These are phyloP conservation scores for Oehlia diaphana DNA, from an alignment of 192 early-diverging fungal genomes.

Conservation along the genomic window DNA sequence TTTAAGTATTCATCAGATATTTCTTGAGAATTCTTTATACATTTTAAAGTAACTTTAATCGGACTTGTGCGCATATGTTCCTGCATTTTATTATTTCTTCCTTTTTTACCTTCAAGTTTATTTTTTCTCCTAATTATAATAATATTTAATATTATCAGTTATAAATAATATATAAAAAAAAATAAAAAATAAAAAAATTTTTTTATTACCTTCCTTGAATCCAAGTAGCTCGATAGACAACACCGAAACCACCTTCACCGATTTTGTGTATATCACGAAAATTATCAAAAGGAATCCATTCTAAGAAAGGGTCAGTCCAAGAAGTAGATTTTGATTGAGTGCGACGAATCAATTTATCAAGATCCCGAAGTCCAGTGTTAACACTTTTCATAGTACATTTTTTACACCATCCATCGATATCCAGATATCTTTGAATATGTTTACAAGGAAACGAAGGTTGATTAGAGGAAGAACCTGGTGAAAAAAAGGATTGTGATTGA, in stretches of 20 bases:
- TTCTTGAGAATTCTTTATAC: constrained; percentile 17
- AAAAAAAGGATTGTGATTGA: too few relatives aligned
- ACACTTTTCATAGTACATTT: constrained; percentile 15
- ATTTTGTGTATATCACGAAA: not conserved
- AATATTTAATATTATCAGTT: too few relatives aligned
- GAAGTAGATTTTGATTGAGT: constrained; percentile 6
- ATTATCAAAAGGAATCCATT: constrained; percentile 19
- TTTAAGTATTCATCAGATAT: constrained; percentile 1
- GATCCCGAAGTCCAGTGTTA: not conserved
- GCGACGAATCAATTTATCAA: constrained; percentile 12
- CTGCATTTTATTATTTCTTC: not conserved
- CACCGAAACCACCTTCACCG: not conserved
- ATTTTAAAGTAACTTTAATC: constrained; percentile 5
- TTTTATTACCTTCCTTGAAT: not conserved
- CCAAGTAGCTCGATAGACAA: constrained; percentile 12
- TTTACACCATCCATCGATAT: constrained; percentile 9
- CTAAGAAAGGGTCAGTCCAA: constrained; percentile 15
- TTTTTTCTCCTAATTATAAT: not conserved
- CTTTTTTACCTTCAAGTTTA: not conserved
- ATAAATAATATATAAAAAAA: too few relatives aligned
- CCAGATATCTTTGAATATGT: not conserved
- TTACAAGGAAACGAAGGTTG: not conserved
- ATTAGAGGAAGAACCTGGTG: too few relatives aligned
- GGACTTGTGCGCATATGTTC: not conserved
- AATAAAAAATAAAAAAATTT: not conserved